Base-by-base conservation (phyloP, 495 filamentous ascomycete genomes). In the Symbiotaphrina buchneri region DNA sequence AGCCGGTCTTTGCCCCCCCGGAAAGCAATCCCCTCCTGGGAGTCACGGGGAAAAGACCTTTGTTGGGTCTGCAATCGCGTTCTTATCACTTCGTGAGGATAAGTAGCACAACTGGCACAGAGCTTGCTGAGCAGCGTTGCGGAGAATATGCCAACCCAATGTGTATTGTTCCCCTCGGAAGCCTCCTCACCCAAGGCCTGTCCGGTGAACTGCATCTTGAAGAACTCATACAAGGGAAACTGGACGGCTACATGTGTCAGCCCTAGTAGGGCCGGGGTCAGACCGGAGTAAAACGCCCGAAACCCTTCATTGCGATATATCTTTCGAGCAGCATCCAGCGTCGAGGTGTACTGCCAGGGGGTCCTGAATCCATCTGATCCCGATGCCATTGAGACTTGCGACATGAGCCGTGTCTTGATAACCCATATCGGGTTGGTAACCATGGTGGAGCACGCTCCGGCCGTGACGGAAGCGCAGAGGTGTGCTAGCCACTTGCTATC, bases 361-460 rank as follows among this genome's bases (percentile, higher is more conserved):
- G 71, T 59, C 48, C 68, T 51, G 38, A 59, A 45, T 21, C 16
- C 13, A 39, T 68, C 62, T 15, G 41, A 51, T 23, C 56, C 53
- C 8, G 58, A 48, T 27, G 45, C 54, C 20, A 54, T 44, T 33
- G 59, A 67, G 4, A 68, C 62, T 43, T 95, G 85, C 3, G 90
- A 87, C 85, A 94, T 94, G 23, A 99, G 63, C 37, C 87, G 65
- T 20, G 87, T 99, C 48, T 99, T 99, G 53, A 99, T 91, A 18
- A 99, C 90, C 87, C 87, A 99, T 35, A 99, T 99, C 0, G 87
- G 87, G 51, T 99, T 99, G n/a, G 87, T 99, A 33, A 65, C 77
- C 38, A 95, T 65, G 3, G 90, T 95, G 33, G 81, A 91, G 47
- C 77, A 92, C 33, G 73, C 80, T 11, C 87, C 87, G 20, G 82